Evolutionary conservation across 495 filamentous ascomycete species (phyloP).

Genomic region (Arthonia radiata): DNA sequence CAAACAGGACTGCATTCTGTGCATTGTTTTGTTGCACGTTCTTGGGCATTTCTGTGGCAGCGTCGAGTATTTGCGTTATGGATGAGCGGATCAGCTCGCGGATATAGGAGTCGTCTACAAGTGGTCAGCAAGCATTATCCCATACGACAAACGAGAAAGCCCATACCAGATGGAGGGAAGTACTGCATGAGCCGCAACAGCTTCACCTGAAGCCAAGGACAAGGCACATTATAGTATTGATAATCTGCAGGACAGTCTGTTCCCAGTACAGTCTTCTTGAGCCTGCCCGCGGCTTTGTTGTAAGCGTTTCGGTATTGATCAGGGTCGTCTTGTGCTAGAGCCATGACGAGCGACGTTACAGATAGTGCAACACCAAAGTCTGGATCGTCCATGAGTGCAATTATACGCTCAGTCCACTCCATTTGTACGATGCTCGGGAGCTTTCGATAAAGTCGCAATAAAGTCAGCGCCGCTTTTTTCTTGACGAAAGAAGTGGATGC

Average conservation of each 20-base stretch:
- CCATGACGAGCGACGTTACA: conserved; percentile 90
- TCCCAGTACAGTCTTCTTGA: conserved; percentile 78
- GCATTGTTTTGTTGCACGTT: conserved; percentile 99
- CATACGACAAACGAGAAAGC: not conserved
- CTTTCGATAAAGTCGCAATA: conserved; percentile 91
- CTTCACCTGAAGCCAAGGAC: conserved; percentile 97
- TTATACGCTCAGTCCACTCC: conserved; percentile 93
- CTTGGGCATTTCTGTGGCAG: conserved; percentile 81
- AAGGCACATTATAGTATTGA: conserved; percentile 95
- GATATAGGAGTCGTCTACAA: conserved; percentile 66
- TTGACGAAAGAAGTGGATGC: conserved; percentile 96
- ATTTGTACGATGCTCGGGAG: conserved; percentile 76
- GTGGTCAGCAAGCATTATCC: conserved; percentile 3
- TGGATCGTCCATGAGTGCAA: conserved; percentile 90
- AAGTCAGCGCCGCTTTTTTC: conserved; percentile 92
- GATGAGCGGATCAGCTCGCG: conserved; percentile 83
- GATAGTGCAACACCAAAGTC: conserved; percentile 90
- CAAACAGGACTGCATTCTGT: conserved; percentile 92
- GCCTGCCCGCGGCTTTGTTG: conserved; percentile 65
- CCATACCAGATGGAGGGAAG: conserved; percentile 75
- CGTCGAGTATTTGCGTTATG: conserved; percentile 66
- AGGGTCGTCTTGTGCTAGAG: conserved; percentile 72
- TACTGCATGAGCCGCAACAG: conserved; percentile 78
- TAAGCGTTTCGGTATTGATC: conserved; percentile 89
- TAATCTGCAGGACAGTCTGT: conserved; percentile 73